These are phyloP conservation scores for Oryza punctata DNA, from an alignment of 176 grass and related monocot genomes.

Conservation along the genomic window DNA sequence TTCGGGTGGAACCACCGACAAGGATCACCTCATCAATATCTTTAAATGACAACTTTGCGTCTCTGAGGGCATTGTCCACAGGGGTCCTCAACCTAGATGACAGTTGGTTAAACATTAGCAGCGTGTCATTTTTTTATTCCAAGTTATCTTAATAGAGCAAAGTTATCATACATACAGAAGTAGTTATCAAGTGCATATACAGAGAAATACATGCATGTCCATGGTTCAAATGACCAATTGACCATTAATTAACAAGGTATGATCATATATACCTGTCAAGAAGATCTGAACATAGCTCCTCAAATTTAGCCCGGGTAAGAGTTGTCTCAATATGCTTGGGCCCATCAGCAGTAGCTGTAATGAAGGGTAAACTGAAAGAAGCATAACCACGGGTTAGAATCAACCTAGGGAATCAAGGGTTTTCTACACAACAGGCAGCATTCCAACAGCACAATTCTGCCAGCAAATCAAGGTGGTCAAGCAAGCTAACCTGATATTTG, in stretches of 20 bases:
- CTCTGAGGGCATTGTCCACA: conserved; percentile 66
- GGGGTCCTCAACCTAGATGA: conserved; percentile 59
- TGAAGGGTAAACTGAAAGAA: conserved; percentile 70
- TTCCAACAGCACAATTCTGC: not conserved
- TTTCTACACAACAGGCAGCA: not conserved
- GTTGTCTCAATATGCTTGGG: conserved; percentile 75
- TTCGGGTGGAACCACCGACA: conserved; percentile 78
- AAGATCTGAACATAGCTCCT: conserved; percentile 79
- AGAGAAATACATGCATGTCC: not conserved
- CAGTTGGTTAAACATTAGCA: conserved; percentile 17
- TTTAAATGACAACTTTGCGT: conserved; percentile 67
- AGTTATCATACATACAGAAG: not conserved
- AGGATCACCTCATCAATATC: conserved; percentile 82
- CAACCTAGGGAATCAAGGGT: not conserved
- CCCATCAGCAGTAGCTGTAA: conserved; percentile 72
- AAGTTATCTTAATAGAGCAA: not conserved
- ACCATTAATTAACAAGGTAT: conserved; percentile 9
- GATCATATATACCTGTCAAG: conserved; percentile 52
- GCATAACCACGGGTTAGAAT: not conserved
- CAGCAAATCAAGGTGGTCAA: not conserved
- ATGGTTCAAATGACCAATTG: not conserved
- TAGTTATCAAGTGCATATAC: not conserved
- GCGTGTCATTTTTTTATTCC: not conserved
- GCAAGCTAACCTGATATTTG: conserved; percentile 60
- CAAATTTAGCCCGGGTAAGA: conserved; percentile 78